A percentile compares a stretch with the other conserved stretches of the same genome.
These are phyloP conservation scores for Naegleria gruberi DNA, from an alignment of 208 protist genomes.

Conservation along the genomic window DNA sequence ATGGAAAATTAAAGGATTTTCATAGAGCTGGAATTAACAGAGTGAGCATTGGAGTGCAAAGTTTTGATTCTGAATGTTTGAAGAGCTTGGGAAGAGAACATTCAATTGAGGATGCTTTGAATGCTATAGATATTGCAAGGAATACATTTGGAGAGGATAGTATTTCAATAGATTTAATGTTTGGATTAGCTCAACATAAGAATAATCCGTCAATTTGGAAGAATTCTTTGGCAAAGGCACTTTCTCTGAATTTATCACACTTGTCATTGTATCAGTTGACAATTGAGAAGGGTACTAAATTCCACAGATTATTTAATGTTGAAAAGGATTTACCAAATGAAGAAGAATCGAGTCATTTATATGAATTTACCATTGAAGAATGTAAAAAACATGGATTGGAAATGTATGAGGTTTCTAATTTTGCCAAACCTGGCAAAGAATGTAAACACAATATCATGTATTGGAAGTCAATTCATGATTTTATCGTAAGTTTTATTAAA, in stretches of 20 bases:
- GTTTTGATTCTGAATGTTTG: neutral
- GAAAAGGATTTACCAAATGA: neutral
- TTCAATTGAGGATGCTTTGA: neutral
- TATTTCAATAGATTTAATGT: slow-evolving; percentile 10
- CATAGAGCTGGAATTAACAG: neutral
- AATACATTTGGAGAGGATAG: neutral
- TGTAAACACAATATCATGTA: slow-evolving; percentile 9
- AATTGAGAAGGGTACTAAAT: slow-evolving; percentile 11
- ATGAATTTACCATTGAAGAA: neutral
- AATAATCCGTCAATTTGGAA: neutral
- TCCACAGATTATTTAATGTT: neutral
- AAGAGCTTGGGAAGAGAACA: neutral
- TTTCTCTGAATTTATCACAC: neutral
- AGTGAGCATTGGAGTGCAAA: neutral
- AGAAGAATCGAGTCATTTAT: neutral
- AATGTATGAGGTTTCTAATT: slow-evolving; percentile 8
- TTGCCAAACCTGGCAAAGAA: neutral
- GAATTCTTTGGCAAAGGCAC: neutral
- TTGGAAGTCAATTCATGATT: neutral
- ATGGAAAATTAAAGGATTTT: neutral
- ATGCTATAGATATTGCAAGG: neutral
- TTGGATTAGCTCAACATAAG: neutral
- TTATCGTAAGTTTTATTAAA: neutral
- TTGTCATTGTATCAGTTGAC: slow-evolving; percentile 15
- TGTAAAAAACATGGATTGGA: neutral